Base-by-base conservation (phyloP, 139 green algal genomes). In the Closterium sp. region DNA sequence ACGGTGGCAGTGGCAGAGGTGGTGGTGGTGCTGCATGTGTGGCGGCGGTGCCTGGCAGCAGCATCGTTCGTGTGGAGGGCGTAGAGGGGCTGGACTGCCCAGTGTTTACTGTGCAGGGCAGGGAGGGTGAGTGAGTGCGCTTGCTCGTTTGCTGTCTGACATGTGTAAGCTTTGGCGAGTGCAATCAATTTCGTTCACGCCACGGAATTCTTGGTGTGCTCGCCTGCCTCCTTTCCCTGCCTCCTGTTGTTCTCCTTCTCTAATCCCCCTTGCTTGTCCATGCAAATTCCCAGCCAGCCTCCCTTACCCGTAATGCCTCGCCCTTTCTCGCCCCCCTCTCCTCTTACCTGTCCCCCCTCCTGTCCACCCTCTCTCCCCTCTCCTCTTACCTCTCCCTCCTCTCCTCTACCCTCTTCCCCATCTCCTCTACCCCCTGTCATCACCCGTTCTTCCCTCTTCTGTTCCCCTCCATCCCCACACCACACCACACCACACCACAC, bases 401-500 rank as follows among this genome's bases (percentile, higher is more conserved):
- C 55, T 76, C 55, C 55, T 76, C 25, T 28, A 28, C 25, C 25
- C 55, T 76, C 55, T 28, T 19, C 55, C 10, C 55, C 55, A n/a
- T n/a, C n/a, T n/a, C n/a, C n/a, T n/a, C n/a, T n/a, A n/a, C n/a
- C 23, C 25, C 55, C 55, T 19, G 16, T 76, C 55, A n/a, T n/a
- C 55, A 76, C 12, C 16, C 16, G 16, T 19, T 12, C 10, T 76
- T 19, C 55, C 23, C 25, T 1, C 55, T n/a, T n/a, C n/a, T n/a
- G n/a, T n/a, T n/a, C 55, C 83, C 83, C 30, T 86, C n/a, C 83
- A 86, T 86, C 30, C 83, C n/a, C n/a, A 34, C 83, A 86, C 83
- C 83, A 86, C 64, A 83, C 64, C 64, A 83, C 64, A 83, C 64
- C 64, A 83, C 64, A 83, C 64, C 64, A 83, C 64, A 83, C 64